Evolutionary conservation across 2,329 filamentous ascomycete species (phyloP), one percentile per base, ranked within the genome.

Genomic region (Penicillium sp.): DNA sequence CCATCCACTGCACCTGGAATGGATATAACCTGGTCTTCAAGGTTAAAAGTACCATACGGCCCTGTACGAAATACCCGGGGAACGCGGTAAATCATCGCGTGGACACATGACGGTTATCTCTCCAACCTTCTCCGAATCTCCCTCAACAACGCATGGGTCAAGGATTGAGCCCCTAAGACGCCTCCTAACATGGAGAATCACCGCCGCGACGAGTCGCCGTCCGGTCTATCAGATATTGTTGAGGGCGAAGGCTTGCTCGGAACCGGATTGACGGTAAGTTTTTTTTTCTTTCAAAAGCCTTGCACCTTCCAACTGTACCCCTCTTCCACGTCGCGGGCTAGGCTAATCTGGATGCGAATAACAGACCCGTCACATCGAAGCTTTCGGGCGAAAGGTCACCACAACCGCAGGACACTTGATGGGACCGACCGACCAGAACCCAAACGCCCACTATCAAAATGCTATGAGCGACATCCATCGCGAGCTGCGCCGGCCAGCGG

Each of bases 351-450:
- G 58, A 67, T 61, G 31, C 54, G 45, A 49, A 43, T 35, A 39
- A 51, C 65, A 96, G 92, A 87, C 91, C 54, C 89, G 91, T 68
- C 90, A 95, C 63, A 81, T 98, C 67, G 93, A 97, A 78, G 90
- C 91, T 54, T 97, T 99, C 76, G 87, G 92, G 65, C 88, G 93
- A 71, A 99, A 97, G 78, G 92, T 98, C 61, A 95, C 93, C 29
- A 91, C 91, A 27, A 98, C 95, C 21, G 95, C 95, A 55, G 90
- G 87, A 69, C 92, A 96, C 75, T 82, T 99, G 65, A 96, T 98
- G 69, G 88, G 84, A 45, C 86, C 88, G 56, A 71, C 78, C 65
- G 85, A 88, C 61, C 76, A 71, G 43, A 61, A 56, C 68, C 82
- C 77, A 72, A 82, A 72, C 70, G 76, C 81, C 57, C 89, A 92